phyloP scores from a whole-genome alignment of 306 rosid genomes.

The Inga oerstediana region DNA sequence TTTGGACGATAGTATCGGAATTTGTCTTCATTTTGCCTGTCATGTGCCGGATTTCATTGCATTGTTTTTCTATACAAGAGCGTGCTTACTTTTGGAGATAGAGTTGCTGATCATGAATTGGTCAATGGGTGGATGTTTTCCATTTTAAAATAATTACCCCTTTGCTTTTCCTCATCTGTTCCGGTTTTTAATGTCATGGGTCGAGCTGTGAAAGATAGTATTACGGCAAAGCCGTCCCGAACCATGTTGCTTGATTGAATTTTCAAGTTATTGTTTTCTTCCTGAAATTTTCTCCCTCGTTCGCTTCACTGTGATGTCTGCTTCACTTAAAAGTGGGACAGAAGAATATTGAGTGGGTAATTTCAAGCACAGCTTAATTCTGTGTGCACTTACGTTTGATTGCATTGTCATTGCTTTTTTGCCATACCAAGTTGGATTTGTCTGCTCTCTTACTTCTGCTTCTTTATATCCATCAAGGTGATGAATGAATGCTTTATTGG shows the following conservation, averaged over 20 bases:
- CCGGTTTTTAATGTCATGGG: constrained; percentile 25
- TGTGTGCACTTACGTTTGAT: background rate
- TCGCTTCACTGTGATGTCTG: background rate
- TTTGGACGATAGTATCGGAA: constrained; percentile 43
- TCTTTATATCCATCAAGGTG: background rate
- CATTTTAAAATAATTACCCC: background rate
- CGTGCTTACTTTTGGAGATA: constrained; percentile 20
- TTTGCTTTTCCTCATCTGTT: constrained; percentile 11
- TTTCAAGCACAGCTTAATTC: constrained; percentile 8
- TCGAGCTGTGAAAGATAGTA: constrained; percentile 33
- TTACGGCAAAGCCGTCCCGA: constrained; percentile 19
- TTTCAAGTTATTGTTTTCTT: background rate
- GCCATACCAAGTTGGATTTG: constrained; percentile 22
- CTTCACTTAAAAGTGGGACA: constrained; percentile 15
- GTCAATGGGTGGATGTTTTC: constrained; percentile 32
- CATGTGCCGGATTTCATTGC: constrained; percentile 30
- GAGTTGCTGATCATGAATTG: constrained; percentile 28
- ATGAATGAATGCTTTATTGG: constrained; percentile 28
- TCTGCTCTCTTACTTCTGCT: constrained; percentile 18
- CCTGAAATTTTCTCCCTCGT: background rate
- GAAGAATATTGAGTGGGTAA: constrained; percentile 18
- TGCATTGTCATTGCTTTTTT: constrained; percentile 16
- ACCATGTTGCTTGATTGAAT: constrained; percentile 21
- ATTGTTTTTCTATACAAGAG: constrained; percentile 37
- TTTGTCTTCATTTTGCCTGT: constrained; percentile 38